Percentiles rank a stretch among this genome's conserved stretches.
Evolutionary conservation across 2,329 filamentous ascomycete species (phyloP).

Genomic region (Xylariales sp.): DNA sequence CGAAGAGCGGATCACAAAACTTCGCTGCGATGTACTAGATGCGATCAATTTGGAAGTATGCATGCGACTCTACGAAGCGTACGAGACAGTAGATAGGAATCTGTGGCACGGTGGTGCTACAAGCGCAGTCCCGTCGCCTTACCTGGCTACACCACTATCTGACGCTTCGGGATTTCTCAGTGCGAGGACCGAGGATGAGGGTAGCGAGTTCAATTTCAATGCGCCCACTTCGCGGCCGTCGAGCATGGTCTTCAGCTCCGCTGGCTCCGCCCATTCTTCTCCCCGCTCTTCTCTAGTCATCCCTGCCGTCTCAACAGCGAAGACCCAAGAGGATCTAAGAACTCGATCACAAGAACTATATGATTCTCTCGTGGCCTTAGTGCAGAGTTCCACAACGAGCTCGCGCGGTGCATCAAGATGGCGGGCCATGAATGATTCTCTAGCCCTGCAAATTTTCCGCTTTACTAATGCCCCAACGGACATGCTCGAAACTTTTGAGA

Average conservation of each 20-base stretch:
- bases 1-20: constrained; percentile 70
- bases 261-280: constrained; percentile 62
- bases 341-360: constrained; percentile 62
- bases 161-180: constrained; percentile 46
- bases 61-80: constrained; percentile 68
- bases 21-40: constrained; percentile 70
- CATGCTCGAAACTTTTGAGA: constrained; percentile 61
- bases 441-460: constrained; percentile 70
- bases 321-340: constrained; percentile 54
- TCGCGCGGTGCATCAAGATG: constrained; percentile 60
- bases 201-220: constrained; percentile 62
- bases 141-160: constrained; percentile 44
- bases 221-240: constrained; percentile 61
- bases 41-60: constrained; percentile 73
- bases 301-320: constrained; percentile 53
- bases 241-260: constrained; percentile 63
- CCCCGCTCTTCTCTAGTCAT: constrained; percentile 61
- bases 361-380: constrained; percentile 64
- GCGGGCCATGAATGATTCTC: constrained; percentile 63
- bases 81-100: constrained; percentile 63
- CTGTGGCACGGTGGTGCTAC: constrained; percentile 52
- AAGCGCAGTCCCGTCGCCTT: constrained; percentile 42
- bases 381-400: constrained; percentile 62
- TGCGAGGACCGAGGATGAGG: constrained; percentile 45
- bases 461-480: constrained; percentile 63